Percentiles rank a stretch among this genome's conserved stretches.
These are phyloP conservation scores for Apiotrichum laibachii DNA, from an alignment of 1,284 basidiomycete genomes.

Conservation along the genomic window DNA sequence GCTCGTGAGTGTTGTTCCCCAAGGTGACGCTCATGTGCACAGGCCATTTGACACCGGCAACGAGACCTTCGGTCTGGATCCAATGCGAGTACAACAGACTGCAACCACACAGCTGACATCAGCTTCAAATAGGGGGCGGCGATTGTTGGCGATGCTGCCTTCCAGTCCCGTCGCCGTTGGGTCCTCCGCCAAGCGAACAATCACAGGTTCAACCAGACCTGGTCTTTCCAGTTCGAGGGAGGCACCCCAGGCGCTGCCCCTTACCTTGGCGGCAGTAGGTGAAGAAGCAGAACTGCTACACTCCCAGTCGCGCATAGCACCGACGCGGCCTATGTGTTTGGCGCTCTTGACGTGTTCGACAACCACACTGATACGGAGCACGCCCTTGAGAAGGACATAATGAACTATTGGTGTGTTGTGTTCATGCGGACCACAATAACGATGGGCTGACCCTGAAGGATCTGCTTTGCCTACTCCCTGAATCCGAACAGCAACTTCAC, in stretches of 20 bases:
- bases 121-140: conserved; percentile 28
- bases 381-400: conserved; percentile 27
- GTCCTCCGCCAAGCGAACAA: conserved; percentile 31
- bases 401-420: conserved; percentile 43
- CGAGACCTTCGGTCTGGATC: conserved; percentile 34
- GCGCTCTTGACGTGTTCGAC: conserved; percentile 11
- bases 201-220: conserved; percentile 29
- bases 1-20: conserved; percentile 15
- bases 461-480: conserved; percentile 45
- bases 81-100: conserved; percentile 12
- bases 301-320: conserved; percentile 27
- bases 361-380: conserved; percentile 30
- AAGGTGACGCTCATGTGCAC: background rate
- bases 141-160: conserved; percentile 32
- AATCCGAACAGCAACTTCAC: conserved; percentile 30
- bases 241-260: conserved; percentile 13
- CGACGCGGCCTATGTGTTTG: conserved; percentile 35
- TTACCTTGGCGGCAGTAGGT: conserved; percentile 21
- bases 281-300: background rate
- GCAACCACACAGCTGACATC: conserved; percentile 1
- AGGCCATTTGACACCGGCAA: conserved; percentile 45
- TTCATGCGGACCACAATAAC: background rate
- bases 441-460: conserved; percentile 9
- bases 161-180: conserved; percentile 33
- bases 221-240: conserved; percentile 39